These are phyloP conservation scores for Agrocybe chaxingu DNA, from an alignment of 768 basidiomycete genomes.

Conservation along the genomic window DNA sequence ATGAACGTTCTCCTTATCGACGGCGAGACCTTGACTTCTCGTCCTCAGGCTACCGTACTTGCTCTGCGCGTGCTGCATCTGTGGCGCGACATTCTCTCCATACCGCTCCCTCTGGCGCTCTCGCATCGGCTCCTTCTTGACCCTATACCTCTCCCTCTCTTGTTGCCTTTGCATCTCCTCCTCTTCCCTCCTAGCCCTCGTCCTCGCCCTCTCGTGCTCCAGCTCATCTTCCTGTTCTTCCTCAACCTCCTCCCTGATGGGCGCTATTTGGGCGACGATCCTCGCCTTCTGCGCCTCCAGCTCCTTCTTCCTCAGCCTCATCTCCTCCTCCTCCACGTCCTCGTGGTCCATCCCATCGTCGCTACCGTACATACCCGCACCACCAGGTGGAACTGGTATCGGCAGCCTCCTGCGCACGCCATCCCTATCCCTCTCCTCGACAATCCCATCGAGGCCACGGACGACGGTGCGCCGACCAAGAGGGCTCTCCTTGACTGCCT, in stretches of 20 bases:
- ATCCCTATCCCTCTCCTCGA: conserved; percentile 25
- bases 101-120: neutral
- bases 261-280: conserved; percentile 93
- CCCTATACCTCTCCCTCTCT: conserved; percentile 29
- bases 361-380: neutral
- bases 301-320: conserved; percentile 58
- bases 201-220: conserved; percentile 25
- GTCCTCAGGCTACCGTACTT: conserved; percentile 2
- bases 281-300: conserved; percentile 89
- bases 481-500: conserved; percentile 56
- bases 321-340: conserved; percentile 32
- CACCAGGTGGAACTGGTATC: no score
- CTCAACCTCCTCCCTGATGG: conserved; percentile 46
- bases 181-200: conserved; percentile 21
- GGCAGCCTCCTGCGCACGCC: conserved; percentile 24
- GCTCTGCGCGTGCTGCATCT: neutral
- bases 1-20: conserved; percentile 20
- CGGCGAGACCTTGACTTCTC: neutral
- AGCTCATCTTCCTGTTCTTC: conserved; percentile 31
- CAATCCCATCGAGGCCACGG: conserved; percentile 42
- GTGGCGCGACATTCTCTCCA: no score
- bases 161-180: conserved; percentile 11
- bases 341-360: conserved; percentile 29
- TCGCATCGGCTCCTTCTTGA: neutral
- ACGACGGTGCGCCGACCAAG: conserved; percentile 40